Base-by-base conservation (phyloP, 2,329 filamentous ascomycete genomes). In the Fusarium pseudonygamai region DNA sequence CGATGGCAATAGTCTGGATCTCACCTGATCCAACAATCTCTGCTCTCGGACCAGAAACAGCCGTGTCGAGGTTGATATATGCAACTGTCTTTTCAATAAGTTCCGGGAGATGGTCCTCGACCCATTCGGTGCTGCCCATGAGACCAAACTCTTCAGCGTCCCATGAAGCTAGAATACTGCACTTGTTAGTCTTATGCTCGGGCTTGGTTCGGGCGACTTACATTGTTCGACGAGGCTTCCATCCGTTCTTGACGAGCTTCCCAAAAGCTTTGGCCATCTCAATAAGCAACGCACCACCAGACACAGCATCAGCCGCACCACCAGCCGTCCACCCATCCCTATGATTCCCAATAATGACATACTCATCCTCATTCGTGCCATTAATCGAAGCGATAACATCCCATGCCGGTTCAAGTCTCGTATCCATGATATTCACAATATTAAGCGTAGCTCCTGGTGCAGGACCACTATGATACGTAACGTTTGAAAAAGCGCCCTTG, bases 261-360 rank as follows among this genome's bases (percentile, higher is more conserved):
- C 85, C 83, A 60, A 88, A 86, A 1, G 85, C 85, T 58, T 84
- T 86, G 7, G 84, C 82, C 8, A 88, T 76, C 62, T 88, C 87
- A 34, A 87, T 81, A 37, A 88, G 77, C 7, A 87, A 82, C 3
- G 86, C 84, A 6, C 83, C 84, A 3, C 87, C 87, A 15, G 83
- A 85, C 47, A 88, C 87, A 4, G 87, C 86, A 59, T 88, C 87
- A 1, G 84, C 84, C 3, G 86, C 87, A 7, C 86, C 87, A 10
- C 87, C 86, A 32, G 86, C 80, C 15, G 87, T 85, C 87, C 87
- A 88, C 0, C 87, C 87, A 77, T 88, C 87, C 16, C 86, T 83
- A 66, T 88, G 87, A 42, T 88, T 88, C 7, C 86, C 86, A 30
- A 88, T 81, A 34, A 88, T 79, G 22, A 88, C 79, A 10, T 86